Base-by-base conservation (phyloP, 2,329 filamentous ascomycete genomes). In the Xylariaceae sp. region DNA sequence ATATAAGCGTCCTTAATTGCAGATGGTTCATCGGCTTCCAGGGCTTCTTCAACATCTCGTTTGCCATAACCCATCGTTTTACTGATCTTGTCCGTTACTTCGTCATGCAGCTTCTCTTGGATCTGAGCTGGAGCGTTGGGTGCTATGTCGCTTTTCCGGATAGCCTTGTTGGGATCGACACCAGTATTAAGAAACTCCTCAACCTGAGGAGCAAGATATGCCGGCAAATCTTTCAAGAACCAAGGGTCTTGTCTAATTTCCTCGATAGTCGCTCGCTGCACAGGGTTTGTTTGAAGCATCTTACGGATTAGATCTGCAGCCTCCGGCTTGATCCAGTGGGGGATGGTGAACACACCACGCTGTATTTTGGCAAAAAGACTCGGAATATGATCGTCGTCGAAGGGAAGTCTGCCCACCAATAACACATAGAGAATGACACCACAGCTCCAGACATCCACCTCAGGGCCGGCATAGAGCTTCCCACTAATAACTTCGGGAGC, bases 1-100 rank as follows among this genome's bases (percentile, higher is more conserved):
- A 96, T 86, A 74, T 97, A 99, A 1, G 94, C 94, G 72, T 99
- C 94, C 74, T 99, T 99, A 77, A 99, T 96, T 10, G 94, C 92
- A 54, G 92, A 97, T 12, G 94, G 94, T 70, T 99, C 94, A 49
- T 94, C 85, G 53, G 90, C 91, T 65, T 88, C 87, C 58, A 99
- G 76, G 19, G 94, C 92, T 71, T 97, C 94, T 68, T 96, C 88
- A 49, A 99, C 92, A 75, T 99, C 94, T 57, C 87, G 87, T 69
- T 89, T 92, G 34, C 88, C 91, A 69, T 99, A 99, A 56, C 94
- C 94, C 92, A 99, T 97, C 0, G 91, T 96, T 74, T 92, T 94
- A 66, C 92, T 94, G 49, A 99, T 87, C 76, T 97, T 97, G 55
- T 92, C 88, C 5, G 95, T 92, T 3, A 97, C 92, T 61, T 90